Evolutionary conservation across 768 basidiomycete genomes (phyloP), one percentile per base, ranked within the genome.

Genomic region (Megacollybia marginata): DNA sequence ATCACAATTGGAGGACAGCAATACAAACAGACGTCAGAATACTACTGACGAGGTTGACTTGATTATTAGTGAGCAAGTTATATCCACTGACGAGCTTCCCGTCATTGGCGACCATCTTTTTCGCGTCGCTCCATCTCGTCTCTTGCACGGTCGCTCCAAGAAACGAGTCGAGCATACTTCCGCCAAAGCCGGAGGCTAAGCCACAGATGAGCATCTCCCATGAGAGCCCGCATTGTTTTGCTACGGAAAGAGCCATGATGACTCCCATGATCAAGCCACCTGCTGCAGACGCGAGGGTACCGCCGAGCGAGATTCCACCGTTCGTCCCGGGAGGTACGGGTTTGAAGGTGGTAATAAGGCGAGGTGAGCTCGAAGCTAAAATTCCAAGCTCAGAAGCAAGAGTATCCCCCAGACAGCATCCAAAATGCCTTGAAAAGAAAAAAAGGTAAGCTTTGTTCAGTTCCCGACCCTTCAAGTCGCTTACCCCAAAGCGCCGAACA

Each of bases 301-400:
- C 94, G 40, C 79, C 75, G 2, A 76, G 49, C 5, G 90, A 88
- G 51, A 96, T 77, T 0, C 77, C 94, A 3, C 94, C 94, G 58
- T 97, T 96, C 9, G 94, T 96, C 2, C 94, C 94, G 2, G 85
- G 83, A 1, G 92, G 92, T 0, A 92, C 89, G 1, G 67, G 55
- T 55, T 74, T 76, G 48, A 85, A 64, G 4, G 88, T 92, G 5
- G 92, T 94, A 56, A 96, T 78, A 33, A 95, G 78, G 44, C 82
- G 61, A 33, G 94, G 89, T 3, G 73, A 74, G 12, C 76, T 70
- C 34, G 61, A 62, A 20, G 92, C 86, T 40, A 96, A 73, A 54
- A 96, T 92, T 33, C 94, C 94, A 19, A 96, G 76, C 66, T 96
- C 94, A 9, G 91, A 94, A 1, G 92, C 92, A 2, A 97, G 79